Evolutionary conservation across 768 basidiomycete species (phyloP), one percentile per base, ranked within the genome.

Genomic region (Fomitopsis serialis): DNA sequence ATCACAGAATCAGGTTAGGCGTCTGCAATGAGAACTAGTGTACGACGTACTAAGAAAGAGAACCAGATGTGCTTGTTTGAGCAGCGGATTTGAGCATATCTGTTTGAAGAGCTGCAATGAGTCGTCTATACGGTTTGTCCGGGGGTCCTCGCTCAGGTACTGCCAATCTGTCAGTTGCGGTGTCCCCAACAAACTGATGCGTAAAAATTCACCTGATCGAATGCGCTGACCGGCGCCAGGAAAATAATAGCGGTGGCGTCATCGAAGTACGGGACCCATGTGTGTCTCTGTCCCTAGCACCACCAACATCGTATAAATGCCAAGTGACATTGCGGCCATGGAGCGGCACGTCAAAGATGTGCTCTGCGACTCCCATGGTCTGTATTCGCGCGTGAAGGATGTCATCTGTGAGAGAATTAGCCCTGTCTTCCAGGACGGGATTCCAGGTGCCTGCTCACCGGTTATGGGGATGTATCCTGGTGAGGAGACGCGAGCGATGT

Each of bases 311-410:
- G 62, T 83, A 92, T 52, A 92, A 71, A 56, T 82, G 80, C 89
- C 89, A 92, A 42, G 85, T 82, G 12, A 89, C 85, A 24, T 74
- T 70, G 65, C 85, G 90, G 13, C 89, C 87, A 57, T 89, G 86
- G 40, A 91, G 80, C 45, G 85, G 81, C 22, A 92, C 85, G 51
- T 89, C 87, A 60, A 92, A 92, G 27, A 84, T 74, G 59, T 92
- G 89, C 66, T 92, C 90, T 0, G 87, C 79, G 3, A 93, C 85
- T 0, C 90, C 90, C 84, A 93, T 90, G 7, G 90, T 93, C 64
- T 92, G 92, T 50, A 93, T 87, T 34, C 90, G 85, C n/a, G 89
- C 89, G 63, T 90, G 89, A 17, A 93, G 74, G 52, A 93, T 90
- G 63, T 93, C 90, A 66, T 92, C 90, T 89, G 55, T 11, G 43